Percentiles rank a stretch among this genome's conserved stretches.
Evolutionary conservation across 306 rosid genomes (phyloP).

Genomic region (Quercus rubra): DNA sequence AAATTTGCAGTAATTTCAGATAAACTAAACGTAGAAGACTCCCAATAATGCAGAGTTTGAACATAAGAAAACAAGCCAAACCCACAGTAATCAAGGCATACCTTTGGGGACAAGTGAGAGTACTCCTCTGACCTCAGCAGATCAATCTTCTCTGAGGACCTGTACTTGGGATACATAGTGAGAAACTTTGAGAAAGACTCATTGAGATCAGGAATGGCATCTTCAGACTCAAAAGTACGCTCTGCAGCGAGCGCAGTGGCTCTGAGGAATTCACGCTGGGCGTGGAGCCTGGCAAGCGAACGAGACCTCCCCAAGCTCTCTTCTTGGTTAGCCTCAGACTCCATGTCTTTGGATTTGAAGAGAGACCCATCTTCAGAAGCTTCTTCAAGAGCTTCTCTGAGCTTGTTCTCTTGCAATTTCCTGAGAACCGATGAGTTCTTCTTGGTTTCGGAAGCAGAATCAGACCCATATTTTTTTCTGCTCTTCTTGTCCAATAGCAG

Average conservation of each 20-base stretch:
- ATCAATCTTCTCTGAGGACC: constrained; percentile 81
- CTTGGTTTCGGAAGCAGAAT: constrained; percentile 41
- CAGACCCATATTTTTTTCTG: constrained; percentile 52
- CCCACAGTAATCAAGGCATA: constrained; percentile 98
- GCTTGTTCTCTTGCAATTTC: constrained; percentile 83
- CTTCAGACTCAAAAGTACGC: constrained; percentile 67
- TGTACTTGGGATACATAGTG: constrained; percentile 87
- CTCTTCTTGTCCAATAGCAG: constrained; percentile 83
- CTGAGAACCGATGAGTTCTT: constrained; percentile 67
- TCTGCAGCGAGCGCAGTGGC: constrained; percentile 95
- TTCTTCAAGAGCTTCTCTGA: constrained; percentile 95
- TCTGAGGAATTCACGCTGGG: constrained; percentile 84
- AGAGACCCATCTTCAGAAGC: constrained; percentile 96
- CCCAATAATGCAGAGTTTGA: constrained; percentile 94
- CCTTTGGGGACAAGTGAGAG: constrained; percentile 79
- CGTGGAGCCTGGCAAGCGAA: constrained; percentile 80
- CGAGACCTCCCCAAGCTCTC: constrained; percentile 71
- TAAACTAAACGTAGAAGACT: constrained; percentile 92
- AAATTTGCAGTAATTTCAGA: constrained; percentile 94
- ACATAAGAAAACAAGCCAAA: constrained; percentile 87
- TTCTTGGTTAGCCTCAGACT: constrained; percentile 62
- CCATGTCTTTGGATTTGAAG: constrained; percentile 67
- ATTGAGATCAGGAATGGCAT: constrained; percentile 51
- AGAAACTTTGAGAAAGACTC: constrained; percentile 78
- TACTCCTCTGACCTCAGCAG: constrained; percentile 85